Percentiles rank a stretch among this genome's conserved stretches.
phyloP scores from a whole-genome alignment of 1,284 basidiomycete species.

The Moesziomyces antarcticus region DNA sequence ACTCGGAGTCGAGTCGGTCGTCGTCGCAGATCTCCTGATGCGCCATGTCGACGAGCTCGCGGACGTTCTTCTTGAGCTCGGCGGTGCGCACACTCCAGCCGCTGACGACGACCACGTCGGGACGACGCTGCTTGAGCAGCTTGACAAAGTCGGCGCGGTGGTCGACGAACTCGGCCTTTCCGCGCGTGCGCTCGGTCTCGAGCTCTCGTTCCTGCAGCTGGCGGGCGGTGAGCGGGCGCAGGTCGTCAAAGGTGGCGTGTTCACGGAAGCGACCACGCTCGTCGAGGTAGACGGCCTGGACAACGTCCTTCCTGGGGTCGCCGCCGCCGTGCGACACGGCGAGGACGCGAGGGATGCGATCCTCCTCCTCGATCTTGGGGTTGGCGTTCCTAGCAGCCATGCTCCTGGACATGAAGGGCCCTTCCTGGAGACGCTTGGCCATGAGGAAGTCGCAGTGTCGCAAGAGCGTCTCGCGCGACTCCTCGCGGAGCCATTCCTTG shows the following conservation, averaged over 20 bases:
- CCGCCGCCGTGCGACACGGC: constrained; percentile 95
- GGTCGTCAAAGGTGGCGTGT: constrained; percentile 83
- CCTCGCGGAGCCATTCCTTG: constrained; percentile 87
- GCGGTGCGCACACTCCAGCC: constrained; percentile 78
- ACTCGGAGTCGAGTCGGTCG: constrained; percentile 35
- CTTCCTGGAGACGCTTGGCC: constrained; percentile 70
- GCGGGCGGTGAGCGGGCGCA: constrained; percentile 51
- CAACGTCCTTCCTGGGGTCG: constrained; percentile 88
- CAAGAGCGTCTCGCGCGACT: constrained; percentile 79
- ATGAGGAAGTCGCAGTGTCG: constrained; percentile 56
- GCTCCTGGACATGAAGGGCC: constrained; percentile 75
- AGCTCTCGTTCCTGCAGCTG: constrained; percentile 71
- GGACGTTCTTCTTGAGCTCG: constrained; percentile 73
- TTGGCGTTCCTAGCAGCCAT: constrained; percentile 59
- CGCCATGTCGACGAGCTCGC: constrained; percentile 75
- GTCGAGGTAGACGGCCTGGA: constrained; percentile 86
- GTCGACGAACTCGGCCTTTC: constrained; percentile 71
- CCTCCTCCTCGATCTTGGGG: constrained; percentile 72
- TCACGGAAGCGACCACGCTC: constrained; percentile 88
- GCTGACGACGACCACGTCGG: constrained; percentile 88
- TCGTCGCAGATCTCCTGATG: constrained; percentile 67
- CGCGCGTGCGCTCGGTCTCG: constrained; percentile 69
- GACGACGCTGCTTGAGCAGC: constrained; percentile 81
- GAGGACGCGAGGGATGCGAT: constrained; percentile 83
- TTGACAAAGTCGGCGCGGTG: constrained; percentile 77